Conservation (phyloP, 306 rosid species). For the Gillenia trifoliata region DNA sequence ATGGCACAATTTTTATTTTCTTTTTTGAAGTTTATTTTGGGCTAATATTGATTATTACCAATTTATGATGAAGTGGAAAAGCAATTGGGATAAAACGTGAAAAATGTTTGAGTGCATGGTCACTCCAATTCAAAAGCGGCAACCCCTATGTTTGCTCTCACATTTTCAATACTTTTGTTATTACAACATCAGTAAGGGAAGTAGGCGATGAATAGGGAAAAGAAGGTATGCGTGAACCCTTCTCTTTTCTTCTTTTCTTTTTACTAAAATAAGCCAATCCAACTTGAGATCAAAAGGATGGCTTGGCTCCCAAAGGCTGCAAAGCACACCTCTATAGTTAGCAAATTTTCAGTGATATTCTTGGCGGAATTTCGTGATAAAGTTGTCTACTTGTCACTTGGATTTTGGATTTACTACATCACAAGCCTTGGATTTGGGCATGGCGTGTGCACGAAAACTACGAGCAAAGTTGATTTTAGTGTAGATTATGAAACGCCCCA, state of each 20-base stretch:
- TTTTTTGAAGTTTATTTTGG: background rate
- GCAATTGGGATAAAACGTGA: background rate
- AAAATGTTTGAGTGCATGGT: slow-evolving; percentile 14
- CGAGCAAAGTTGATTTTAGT: background rate
- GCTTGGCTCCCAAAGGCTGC: background rate
- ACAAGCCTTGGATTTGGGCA: background rate
- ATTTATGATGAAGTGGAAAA: background rate
- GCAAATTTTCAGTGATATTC: background rate
- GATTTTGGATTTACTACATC: background rate
- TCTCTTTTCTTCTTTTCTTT: too few species aligned
- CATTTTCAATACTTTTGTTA: background rate
- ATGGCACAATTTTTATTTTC: too few species aligned
- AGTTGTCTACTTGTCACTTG: background rate
- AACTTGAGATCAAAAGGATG: background rate
- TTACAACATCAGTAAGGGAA: slow-evolving; percentile 10
- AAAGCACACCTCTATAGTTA: slow-evolving; percentile 1
- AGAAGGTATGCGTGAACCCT: slow-evolving; percentile 21
- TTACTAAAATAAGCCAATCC: background rate
- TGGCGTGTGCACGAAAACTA: background rate
- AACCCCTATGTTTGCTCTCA: background rate
- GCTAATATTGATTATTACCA: background rate
- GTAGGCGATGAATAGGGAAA: slow-evolving; percentile 26
- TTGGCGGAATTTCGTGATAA: slow-evolving; percentile 6
- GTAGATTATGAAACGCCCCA: background rate
- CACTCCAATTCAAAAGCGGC: background rate